phyloP scores from a whole-genome alignment of 306 rosid species.

The Casuarina glauca region DNA sequence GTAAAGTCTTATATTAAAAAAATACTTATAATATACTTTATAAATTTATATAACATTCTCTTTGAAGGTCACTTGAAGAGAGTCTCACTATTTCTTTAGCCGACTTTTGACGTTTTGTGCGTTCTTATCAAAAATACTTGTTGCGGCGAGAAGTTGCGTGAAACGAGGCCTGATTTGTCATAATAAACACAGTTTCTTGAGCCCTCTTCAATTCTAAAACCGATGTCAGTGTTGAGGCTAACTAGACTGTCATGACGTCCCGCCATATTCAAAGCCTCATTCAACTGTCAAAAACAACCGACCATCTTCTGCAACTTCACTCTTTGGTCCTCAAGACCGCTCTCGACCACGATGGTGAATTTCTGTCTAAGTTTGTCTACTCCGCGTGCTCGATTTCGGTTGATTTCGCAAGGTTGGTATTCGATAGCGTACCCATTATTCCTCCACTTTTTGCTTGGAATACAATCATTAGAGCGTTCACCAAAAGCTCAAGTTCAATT shows the following conservation, averaged over 20 bases:
- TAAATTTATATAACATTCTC: too few species aligned
- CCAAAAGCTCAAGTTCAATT: slow-evolving; percentile 31
- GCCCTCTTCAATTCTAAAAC: not conserved
- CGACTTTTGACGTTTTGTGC: too few species aligned
- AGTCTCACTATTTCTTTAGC: too few species aligned
- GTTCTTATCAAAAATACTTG: too few species aligned
- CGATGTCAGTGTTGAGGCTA: not conserved
- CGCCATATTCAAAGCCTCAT: slow-evolving; percentile 32
- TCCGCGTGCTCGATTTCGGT: slow-evolving; percentile 37
- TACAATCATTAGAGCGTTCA: slow-evolving; percentile 41
- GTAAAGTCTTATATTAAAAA: too few species aligned
- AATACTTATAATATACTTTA: too few species aligned
- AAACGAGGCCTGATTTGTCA: too few species aligned
- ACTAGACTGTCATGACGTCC: slow-evolving; percentile 9
- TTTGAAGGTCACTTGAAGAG: too few species aligned
- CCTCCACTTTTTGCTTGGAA: slow-evolving; percentile 58
- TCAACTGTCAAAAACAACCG: slow-evolving; percentile 16
- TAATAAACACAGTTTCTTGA: too few species aligned
- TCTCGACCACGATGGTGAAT: slow-evolving; percentile 27
- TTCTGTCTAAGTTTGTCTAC: slow-evolving; percentile 27
- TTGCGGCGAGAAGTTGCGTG: too few species aligned
- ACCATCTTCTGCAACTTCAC: slow-evolving; percentile 48
- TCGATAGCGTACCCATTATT: slow-evolving; percentile 35
- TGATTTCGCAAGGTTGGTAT: slow-evolving; percentile 28
- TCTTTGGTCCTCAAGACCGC: slow-evolving; percentile 42